A percentile compares a stretch with the other conserved stretches of the same genome.
phyloP scores from a whole-genome alignment of 2,329 filamentous ascomycete species.

The Aspergillus niger region DNA sequence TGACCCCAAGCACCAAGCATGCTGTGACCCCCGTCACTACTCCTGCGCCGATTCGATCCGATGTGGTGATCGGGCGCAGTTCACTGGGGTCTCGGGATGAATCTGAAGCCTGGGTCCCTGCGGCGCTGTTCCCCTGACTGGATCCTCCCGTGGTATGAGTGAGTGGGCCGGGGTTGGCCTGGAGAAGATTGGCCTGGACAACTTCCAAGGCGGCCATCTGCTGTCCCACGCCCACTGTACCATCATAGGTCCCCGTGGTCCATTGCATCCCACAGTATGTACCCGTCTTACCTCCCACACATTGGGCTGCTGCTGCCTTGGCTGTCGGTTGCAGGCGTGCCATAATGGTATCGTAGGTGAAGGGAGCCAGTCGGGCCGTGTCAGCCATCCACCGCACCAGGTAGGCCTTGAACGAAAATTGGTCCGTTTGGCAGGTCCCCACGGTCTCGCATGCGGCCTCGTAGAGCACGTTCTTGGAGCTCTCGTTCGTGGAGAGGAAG shows the following conservation, averaged over 20 bases:
- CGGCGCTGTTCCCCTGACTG: constrained; percentile 46
- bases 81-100: constrained; percentile 22
- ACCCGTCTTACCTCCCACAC: constrained; percentile 32
- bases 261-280: constrained; percentile 45
- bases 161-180: constrained; percentile 43
- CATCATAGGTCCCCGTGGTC: constrained; percentile 36
- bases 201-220: constrained; percentile 54
- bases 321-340: constrained; percentile 58
- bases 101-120: constrained; percentile 29
- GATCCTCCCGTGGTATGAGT: constrained; percentile 58
- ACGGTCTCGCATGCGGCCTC: constrained; percentile 61
- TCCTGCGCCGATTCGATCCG: constrained; percentile 31
- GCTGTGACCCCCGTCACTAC: constrained; percentile 34
- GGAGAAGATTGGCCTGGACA: constrained; percentile 57
- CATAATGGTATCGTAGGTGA: constrained; percentile 53
- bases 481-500: constrained; percentile 48
- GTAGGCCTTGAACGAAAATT: constrained; percentile 67
- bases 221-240: constrained; percentile 38
- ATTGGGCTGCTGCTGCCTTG: constrained; percentile 50
- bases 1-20: constrained; percentile 16
- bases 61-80: constrained; percentile 27
- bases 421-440: constrained; percentile 61
- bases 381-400: constrained; percentile 62
- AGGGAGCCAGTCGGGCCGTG: constrained; percentile 60
- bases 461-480: constrained; percentile 52